Evolutionary conservation across 1,284 basidiomycete genomes (phyloP).

Genomic region (Ustilago esculenta): DNA sequence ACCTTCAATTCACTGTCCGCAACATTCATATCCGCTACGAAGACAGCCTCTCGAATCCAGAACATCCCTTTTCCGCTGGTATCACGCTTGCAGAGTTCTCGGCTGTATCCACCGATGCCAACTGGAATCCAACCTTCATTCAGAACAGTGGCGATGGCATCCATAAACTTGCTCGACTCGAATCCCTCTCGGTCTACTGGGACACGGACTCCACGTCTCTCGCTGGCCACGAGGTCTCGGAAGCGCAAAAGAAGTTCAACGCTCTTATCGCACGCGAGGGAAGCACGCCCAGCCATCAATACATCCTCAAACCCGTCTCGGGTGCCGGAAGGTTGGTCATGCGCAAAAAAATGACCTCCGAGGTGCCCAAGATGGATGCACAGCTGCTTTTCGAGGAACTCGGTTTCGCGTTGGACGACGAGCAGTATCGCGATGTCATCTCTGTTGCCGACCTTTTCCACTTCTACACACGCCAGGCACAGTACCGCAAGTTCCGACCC

Average conservation of each 20-base stretch:
- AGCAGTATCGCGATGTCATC: conserved; percentile 94
- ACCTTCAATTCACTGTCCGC: conserved; percentile 88
- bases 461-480: conserved; percentile 88
- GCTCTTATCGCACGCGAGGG: conserved; percentile 71
- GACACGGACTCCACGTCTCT: conserved; percentile 90
- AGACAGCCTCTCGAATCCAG: conserved; percentile 90
- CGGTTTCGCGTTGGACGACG: conserved; percentile 88
- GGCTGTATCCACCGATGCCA: conserved; percentile 88
- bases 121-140: conserved; percentile 95
- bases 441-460: conserved; percentile 97
- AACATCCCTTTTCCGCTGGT: conserved; percentile 95
- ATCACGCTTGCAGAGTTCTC: conserved; percentile 91
- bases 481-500: conserved; percentile 75
- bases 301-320: conserved; percentile 93
- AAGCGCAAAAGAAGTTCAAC: conserved; percentile 82
- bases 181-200: conserved; percentile 92
- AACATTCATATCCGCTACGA: conserved; percentile 82
- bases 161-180: conserved; percentile 89
- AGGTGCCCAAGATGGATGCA: conserved; percentile 81
- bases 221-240: conserved; percentile 73
- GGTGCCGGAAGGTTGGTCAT: conserved; percentile 90
- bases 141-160: conserved; percentile 87
- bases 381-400: conserved; percentile 94
- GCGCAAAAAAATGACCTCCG: conserved; percentile 77
- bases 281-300: conserved; percentile 76